Conservation (phyloP, 202 grass and related monocot genomes). For the Brachypodium distachyon region DNA sequence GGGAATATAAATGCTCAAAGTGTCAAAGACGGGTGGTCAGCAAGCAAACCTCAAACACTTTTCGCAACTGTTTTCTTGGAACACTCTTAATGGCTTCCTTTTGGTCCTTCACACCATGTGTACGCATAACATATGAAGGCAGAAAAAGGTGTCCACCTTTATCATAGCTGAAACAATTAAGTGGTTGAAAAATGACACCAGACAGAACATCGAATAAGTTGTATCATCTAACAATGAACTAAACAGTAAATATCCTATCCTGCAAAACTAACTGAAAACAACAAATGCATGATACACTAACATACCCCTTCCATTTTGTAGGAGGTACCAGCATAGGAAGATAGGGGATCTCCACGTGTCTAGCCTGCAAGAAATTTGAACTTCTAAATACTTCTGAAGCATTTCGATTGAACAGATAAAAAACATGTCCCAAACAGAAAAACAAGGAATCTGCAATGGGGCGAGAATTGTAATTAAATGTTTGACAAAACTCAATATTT, state of each 20-base stretch:
- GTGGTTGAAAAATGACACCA: not conserved
- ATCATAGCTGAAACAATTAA: constrained; percentile 69
- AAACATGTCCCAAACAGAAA: not conserved
- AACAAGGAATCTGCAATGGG: not conserved
- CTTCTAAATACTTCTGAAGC: constrained; percentile 20
- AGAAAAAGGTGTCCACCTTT: constrained; percentile 76
- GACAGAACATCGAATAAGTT: not conserved
- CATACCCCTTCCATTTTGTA: constrained; percentile 92
- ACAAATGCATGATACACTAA: constrained; percentile 10
- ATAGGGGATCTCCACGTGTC: constrained; percentile 76
- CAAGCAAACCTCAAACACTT: constrained; percentile 69
- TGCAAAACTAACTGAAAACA: not conserved
- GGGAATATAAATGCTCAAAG: not conserved
- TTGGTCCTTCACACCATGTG: constrained; percentile 86
- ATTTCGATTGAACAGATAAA: not conserved
- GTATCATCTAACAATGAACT: not conserved
- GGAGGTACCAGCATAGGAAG: constrained; percentile 89
- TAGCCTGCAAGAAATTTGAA: constrained; percentile 59
- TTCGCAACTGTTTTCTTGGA: constrained; percentile 69
- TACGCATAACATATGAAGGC: constrained; percentile 93
- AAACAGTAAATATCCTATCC: not conserved
- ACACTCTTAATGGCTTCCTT: constrained; percentile 67
- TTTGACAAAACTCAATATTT: not conserved
- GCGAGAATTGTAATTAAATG: not conserved
- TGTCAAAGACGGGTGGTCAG: constrained; percentile 3